These are phyloP conservation scores for Beauveria sp. DNA, from an alignment of 2,329 filamentous ascomycete genomes.

Conservation along the genomic window DNA sequence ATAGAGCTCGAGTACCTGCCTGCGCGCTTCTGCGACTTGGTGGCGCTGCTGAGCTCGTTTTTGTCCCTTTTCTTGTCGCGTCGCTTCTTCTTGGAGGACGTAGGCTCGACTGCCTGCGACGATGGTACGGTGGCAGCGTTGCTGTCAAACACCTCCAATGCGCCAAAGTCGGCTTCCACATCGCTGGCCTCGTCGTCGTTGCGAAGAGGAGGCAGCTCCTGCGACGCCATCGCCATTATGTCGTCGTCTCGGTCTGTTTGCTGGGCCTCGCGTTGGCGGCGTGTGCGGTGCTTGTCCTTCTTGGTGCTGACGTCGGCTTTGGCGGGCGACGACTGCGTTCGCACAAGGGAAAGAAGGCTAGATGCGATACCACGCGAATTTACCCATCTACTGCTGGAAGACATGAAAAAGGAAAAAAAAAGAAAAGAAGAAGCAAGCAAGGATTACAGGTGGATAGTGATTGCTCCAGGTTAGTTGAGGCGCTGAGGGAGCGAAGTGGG, in stretches of 20 bases:
- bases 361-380: constrained; percentile 25
- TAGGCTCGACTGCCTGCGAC: constrained; percentile 18
- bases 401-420: constrained; percentile 21
- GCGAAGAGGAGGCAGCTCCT: constrained; percentile 13
- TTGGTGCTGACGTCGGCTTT: constrained; percentile 16
- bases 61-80: constrained; percentile 22
- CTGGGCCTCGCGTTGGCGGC: neutral
- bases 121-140: constrained; percentile 23
- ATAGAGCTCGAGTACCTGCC: constrained; percentile 9
- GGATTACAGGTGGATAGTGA: constrained; percentile 1
- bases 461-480: neutral
- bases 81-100: constrained; percentile 21
- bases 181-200: constrained; percentile 17
- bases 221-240: constrained; percentile 6
- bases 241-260: constrained; percentile 12
- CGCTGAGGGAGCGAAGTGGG: constrained; percentile 1
- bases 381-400: constrained; percentile 26
- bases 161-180: constrained; percentile 25
- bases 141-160: constrained; percentile 32
- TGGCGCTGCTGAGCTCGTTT: constrained; percentile 14
- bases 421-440: constrained; percentile 5
- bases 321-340: constrained; percentile 19
- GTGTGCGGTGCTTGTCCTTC: constrained; percentile 14
- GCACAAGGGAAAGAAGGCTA: constrained; percentile 22
- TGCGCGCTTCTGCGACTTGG: constrained; percentile 14